Percentiles rank a stretch among this genome's conserved stretches.
Conservation (phyloP, 805 yeast genomes). For the Yarrowia porcina region DNA sequence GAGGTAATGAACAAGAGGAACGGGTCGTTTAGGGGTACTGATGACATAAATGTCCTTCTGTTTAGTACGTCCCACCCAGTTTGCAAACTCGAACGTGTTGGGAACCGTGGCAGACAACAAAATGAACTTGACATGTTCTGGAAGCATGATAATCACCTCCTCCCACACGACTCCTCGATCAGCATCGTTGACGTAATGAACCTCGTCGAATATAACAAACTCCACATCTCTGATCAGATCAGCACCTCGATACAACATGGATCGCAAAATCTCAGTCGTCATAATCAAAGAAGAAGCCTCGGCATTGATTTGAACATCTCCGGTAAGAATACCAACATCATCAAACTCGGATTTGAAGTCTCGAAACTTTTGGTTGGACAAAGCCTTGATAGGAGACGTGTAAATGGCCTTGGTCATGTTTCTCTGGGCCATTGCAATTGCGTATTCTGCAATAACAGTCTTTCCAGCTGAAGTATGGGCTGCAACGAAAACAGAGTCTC, state of each 20-base stretch:
- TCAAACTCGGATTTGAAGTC: slow-evolving; percentile 78
- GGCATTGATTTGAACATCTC: slow-evolving; percentile 96
- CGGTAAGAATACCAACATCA: slow-evolving; percentile 92
- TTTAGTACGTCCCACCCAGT: slow-evolving; percentile 97
- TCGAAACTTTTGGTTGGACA: slow-evolving; percentile 85
- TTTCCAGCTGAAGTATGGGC: slow-evolving; percentile 99
- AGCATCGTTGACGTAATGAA: slow-evolving; percentile 94
- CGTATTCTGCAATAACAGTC: slow-evolving; percentile 97
- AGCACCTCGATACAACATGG: slow-evolving; percentile 95
- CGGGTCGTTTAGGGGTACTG: slow-evolving; percentile 94
- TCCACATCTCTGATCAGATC: slow-evolving; percentile 96
- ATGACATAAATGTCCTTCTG: slow-evolving; percentile 94
- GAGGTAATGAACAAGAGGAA: slow-evolving; percentile 81
- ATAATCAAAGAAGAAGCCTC: slow-evolving; percentile 94
- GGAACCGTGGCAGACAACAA: slow-evolving; percentile 96
- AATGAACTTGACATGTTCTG: slow-evolving; percentile 91
- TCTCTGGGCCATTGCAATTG: slow-evolving; percentile 92
- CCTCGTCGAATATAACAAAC: slow-evolving; percentile 96
- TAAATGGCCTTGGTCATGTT: slow-evolving; percentile 97
- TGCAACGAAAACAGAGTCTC: slow-evolving; percentile 97
- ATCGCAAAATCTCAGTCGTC: slow-evolving; percentile 95
- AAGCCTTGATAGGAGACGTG: slow-evolving; percentile 91
- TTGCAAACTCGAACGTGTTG: slow-evolving; percentile 96
- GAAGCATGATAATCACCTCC: slow-evolving; percentile 95
- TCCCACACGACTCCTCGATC: slow-evolving; percentile 99